Base-by-base conservation (phyloP, 768 basidiomycete species). In the Coprinopsis cinerea region DNA sequence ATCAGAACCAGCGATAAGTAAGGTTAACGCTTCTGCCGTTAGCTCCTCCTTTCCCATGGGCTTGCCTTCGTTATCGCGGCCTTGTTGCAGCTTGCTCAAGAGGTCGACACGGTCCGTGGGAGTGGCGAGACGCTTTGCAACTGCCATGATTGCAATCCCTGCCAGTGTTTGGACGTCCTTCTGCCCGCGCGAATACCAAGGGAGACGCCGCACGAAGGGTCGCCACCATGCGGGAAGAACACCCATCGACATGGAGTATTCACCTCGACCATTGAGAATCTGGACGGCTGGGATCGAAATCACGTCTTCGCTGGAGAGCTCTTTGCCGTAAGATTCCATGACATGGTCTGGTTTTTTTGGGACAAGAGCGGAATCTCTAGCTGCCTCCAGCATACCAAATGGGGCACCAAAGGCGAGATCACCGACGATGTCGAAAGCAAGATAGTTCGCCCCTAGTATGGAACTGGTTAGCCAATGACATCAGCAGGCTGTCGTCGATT, bases 1-100 rank as follows among this genome's bases (percentile, higher is more conserved):
- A 59, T 96, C 92, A 2, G 85, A 88, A 1, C 92, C 92, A 4
- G 90, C 90, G 55, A 93, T 92, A 15, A 93, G 75, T 42, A 92
- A 79, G 0, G 91, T 92, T 17, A 89, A 66, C 39, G 87, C 85
- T 68, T 96, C 93, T 0, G 92, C 92, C 1, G 91, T 95, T 49
- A 96, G 67, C 61, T 95, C 93, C 56, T 81, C 81, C 23, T 75
- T 73, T 0, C 85, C 82, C 85, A 96, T 85, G 1, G 75, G 81
- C 2, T 90, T 80, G 14, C 92, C 93, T n/a, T 75, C 65, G 41
- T 82, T 79, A 59, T 95, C 93, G 55, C 81, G 78, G 4, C 82
- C 89, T 34, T 75, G 68, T 59, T 91, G 86, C 2, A 96, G 73
- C 64, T 90, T 90, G 58, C 82, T 81, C 40, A 96, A 67, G 44